phyloP scores from a whole-genome alignment of 352 stramenopile species.

The Phytophthora quininea region DNA sequence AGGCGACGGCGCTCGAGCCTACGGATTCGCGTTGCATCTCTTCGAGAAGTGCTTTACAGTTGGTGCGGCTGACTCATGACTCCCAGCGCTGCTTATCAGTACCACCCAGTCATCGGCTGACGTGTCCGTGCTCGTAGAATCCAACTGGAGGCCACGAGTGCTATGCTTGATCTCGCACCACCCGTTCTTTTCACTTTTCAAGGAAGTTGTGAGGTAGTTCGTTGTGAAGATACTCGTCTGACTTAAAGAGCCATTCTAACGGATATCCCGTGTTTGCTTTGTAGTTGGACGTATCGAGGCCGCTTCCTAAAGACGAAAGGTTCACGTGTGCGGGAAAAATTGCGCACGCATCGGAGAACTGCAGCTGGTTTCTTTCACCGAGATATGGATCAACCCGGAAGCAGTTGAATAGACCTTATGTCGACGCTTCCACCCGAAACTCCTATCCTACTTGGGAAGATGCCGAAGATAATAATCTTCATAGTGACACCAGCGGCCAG shows the following conservation, averaged over 20 bases:
- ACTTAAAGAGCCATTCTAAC: slow-evolving; percentile 1
- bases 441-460: slow-evolving; percentile 21
- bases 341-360: slow-evolving; percentile 45
- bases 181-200: slow-evolving; percentile 84
- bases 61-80: slow-evolving; percentile 9
- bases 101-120: neutral
- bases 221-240: neutral
- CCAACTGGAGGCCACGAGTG: slow-evolving; percentile 58
- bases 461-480: neutral
- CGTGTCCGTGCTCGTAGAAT: slow-evolving; percentile 3
- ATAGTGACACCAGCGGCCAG: slow-evolving; percentile 9
- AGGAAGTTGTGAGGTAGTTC: slow-evolving; percentile 69
- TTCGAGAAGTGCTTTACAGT: slow-evolving; percentile 38
- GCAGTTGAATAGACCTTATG: slow-evolving; percentile 2
- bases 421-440: slow-evolving; percentile 8
- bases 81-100: neutral
- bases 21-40: slow-evolving; percentile 75
- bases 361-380: slow-evolving; percentile 69
- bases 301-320: slow-evolving; percentile 38
- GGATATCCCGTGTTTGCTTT: neutral
- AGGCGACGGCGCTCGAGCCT: slow-evolving; percentile 72
- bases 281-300: slow-evolving; percentile 66
- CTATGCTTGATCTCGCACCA: slow-evolving; percentile 83
- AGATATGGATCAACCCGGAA: slow-evolving; percentile 17
- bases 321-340: slow-evolving; percentile 50